These are phyloP conservation scores for Sporothrix pallida DNA, from an alignment of 2,329 filamentous ascomycete genomes.

Conservation along the genomic window DNA sequence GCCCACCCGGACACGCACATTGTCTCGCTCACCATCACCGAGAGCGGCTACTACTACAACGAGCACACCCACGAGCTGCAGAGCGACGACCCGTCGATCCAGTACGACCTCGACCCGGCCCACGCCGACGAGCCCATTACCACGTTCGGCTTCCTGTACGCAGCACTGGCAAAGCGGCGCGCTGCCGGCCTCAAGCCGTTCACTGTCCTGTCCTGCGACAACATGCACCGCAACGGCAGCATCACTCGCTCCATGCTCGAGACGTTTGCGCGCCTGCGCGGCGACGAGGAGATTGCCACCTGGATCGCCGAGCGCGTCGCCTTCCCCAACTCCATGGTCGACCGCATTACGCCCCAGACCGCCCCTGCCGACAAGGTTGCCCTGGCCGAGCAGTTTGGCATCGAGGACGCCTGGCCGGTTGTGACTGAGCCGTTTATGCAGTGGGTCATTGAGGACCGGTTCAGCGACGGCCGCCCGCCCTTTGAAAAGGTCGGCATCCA, in stretches of 20 bases:
- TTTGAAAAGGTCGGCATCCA: constrained; percentile 61
- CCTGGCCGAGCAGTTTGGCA: constrained; percentile 53
- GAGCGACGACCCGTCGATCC: constrained; percentile 56
- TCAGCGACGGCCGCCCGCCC: constrained; percentile 56
- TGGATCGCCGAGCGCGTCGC: constrained; percentile 56
- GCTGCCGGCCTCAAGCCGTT: constrained; percentile 56
- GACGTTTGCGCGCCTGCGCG: constrained; percentile 54
- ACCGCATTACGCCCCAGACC: constrained; percentile 61
- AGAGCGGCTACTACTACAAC: constrained; percentile 64
- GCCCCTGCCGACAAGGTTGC: constrained; percentile 51
- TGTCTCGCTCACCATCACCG: constrained; percentile 61
- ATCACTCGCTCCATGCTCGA: constrained; percentile 59
- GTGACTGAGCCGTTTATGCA: constrained; percentile 63
- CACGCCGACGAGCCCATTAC: constrained; percentile 53
- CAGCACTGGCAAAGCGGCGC: constrained; percentile 55
- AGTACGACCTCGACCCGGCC: constrained; percentile 55
- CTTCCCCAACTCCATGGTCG: constrained; percentile 63
- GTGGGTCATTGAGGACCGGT: constrained; percentile 61
- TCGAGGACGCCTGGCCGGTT: constrained; percentile 59
- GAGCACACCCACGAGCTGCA: constrained; percentile 62
- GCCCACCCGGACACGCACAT: constrained; percentile 60
- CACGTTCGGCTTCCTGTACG: constrained; percentile 60
- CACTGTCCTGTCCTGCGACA: constrained; percentile 61
- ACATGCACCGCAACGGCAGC: constrained; percentile 63
- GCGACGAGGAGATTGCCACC: constrained; percentile 53